These are phyloP conservation scores for Tricholoma furcatifolium DNA, from an alignment of 768 basidiomycete genomes.

Conservation along the genomic window DNA sequence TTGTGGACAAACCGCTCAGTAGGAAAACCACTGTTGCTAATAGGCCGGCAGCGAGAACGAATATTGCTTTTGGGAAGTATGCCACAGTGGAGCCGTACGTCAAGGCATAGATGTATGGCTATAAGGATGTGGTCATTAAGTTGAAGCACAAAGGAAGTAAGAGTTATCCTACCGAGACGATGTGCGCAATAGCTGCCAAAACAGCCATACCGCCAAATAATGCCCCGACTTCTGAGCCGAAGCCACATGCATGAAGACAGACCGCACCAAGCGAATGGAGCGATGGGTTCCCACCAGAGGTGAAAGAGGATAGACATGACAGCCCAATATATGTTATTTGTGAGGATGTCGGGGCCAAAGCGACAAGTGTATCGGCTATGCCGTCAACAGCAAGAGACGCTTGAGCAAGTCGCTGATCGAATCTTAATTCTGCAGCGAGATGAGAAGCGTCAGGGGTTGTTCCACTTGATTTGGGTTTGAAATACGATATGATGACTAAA, in stretches of 20 bases:
- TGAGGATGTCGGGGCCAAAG: conserved; percentile 49
- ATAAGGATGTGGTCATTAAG: not conserved
- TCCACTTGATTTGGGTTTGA: conserved; percentile 49
- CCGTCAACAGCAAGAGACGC: conserved; percentile 68
- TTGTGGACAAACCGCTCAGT: conserved; percentile 36
- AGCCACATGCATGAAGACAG: conserved; percentile 55
- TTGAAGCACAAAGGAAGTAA: not conserved
- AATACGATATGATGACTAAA: conserved; percentile 57
- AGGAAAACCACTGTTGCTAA: conserved; percentile 47
- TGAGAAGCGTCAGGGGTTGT: conserved; percentile 34
- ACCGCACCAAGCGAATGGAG: conserved; percentile 71
- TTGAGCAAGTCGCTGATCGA: conserved; percentile 67
- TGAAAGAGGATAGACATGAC: conserved; percentile 63
- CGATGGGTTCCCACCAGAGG: conserved; percentile 67
- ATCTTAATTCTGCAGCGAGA: conserved; percentile 59
- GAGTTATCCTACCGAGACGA: conserved; percentile 46
- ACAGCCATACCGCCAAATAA: conserved; percentile 74
- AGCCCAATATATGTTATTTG: conserved; percentile 54
- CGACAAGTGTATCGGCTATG: conserved; percentile 60
- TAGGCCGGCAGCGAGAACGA: conserved; percentile 57
- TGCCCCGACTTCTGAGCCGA: conserved; percentile 49
- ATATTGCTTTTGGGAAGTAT: conserved; percentile 66
- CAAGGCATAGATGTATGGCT: conserved; percentile 71
- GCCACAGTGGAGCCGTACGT: conserved; percentile 67
- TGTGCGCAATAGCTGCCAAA: conserved; percentile 63